phyloP scores from a whole-genome alignment of 768 basidiomycete species.

The Hygrophorus russula region DNA sequence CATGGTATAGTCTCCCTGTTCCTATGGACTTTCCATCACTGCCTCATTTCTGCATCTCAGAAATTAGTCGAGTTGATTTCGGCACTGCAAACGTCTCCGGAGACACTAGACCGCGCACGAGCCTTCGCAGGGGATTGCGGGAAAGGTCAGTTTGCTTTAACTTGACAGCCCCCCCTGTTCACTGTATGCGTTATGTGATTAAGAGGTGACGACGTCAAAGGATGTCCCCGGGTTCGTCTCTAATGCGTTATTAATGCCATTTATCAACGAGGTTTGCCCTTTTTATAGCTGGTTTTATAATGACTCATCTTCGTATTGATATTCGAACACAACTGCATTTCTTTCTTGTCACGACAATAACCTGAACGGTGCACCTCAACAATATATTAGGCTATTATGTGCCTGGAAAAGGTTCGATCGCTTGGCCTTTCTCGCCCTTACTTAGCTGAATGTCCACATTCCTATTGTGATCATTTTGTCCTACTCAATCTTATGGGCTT shows the following conservation, averaged over 20 bases:
- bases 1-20: constrained; percentile 47
- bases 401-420: constrained; percentile 67
- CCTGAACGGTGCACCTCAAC: neutral
- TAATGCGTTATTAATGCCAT: constrained; percentile 92
- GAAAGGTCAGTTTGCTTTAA: constrained; percentile 45
- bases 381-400: constrained; percentile 74
- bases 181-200: no score
- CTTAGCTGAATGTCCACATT: neutral
- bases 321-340: no score
- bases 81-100: constrained; percentile 77
- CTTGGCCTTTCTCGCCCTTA: neutral
- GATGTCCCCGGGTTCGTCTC: constrained; percentile 96
- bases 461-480: neutral
- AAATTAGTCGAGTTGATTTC: constrained; percentile 95
- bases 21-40: neutral
- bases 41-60: constrained; percentile 21
- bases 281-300: neutral
- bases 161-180: no score
- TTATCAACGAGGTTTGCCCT: constrained; percentile 75
- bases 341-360: no score
- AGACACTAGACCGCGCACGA: constrained; percentile 65
- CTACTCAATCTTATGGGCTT: neutral
- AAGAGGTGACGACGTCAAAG: constrained; percentile 85
- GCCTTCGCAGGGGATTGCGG: constrained; percentile 82
- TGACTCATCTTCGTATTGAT: neutral